Base-by-base conservation (phyloP, 1,139 yeast genomes). In the Nakaseomyces nivariensis region DNA sequence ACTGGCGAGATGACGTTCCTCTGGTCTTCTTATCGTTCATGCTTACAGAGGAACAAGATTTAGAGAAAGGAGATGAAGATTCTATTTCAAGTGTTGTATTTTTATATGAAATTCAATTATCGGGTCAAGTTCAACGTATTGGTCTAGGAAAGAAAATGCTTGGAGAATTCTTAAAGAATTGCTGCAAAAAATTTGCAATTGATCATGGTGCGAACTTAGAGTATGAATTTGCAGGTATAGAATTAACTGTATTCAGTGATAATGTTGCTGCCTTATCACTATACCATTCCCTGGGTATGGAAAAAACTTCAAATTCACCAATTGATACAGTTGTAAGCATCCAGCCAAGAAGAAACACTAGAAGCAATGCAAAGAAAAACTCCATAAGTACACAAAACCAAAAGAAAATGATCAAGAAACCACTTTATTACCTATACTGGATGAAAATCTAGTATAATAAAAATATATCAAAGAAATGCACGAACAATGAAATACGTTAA, bases 211-310 rank as follows among this genome's bases (percentile, higher is more conserved):
- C 31, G 5, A 13, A 38, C 1, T 38, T 38, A 25, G 32, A 27
- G 42, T 25, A 46, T 43, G 37, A 34, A 10, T 50, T 60, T 27
- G 43, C 43, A 29, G 61, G 62, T 1, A 50, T 62, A 9, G 61
- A 58, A 42, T 54, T 64, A 26, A 63, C 67, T 25, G 68, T 64
- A 4, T 64, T 64, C 50, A 50, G 60, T 13, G 57, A 57, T 34
- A 64, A 63, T 52, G 34, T 33, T 2, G 45, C 34, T 3, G 68
- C 68, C 2, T 47, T 59, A 3, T 43, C 50, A 10, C 54, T 63
- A 49, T 64, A 64, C 49, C 34, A 48, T 24, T 47, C 50, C 3
- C 26, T 59, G 1, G 60, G 60, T 2, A 56, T 60, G 57, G 45
- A 33, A 42, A 41, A 50, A 25, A 57, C 64, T 1, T 51, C 52